Evolutionary conservation across 768 basidiomycete species (phyloP), one percentile per base, ranked within the genome.

Genomic region (Mycena pura): DNA sequence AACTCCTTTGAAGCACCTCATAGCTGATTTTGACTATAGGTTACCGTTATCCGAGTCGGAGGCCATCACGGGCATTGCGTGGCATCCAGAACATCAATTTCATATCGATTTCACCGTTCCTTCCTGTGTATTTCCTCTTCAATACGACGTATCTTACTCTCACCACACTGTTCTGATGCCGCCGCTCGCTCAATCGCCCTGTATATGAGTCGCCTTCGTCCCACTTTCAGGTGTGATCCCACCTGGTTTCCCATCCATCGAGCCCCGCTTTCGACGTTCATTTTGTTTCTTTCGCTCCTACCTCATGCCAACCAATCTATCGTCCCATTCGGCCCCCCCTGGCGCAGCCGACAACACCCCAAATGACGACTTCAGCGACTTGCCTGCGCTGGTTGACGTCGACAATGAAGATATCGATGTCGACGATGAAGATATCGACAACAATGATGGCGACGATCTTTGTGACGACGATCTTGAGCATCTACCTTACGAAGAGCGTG

Each of bases 41-140:
- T 14, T 31, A 13, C 15, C 31, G 25, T 22, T 51, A 9, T 22
- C 49, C 49, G 49, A 27, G 39, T 51, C 49, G 24, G 49, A 51
- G 22, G 28, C 34, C 32, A 36, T 36, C 34, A 24, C 21, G 8
- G 17, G 14, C 21, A 49, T 36, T 36, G 34, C n/a, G 49, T 27
- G 15, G 24, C 24, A 39, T 38, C 49, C 36, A 38, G 6, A 39
- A 51, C 22, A 27, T 28, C 8, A 10, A 27, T 39, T n/a, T 38
- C 49, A 38, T 39, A 39, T 39, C 17, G 24, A 27, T 39, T 10
- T 24, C 7, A 7, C 49, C 24, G 28, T 51, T 27, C 3, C 28
- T 38, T 39, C 36, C 15, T 51, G 36, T 39, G 19, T 39, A 51
- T 51, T 51, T 51, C 49, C 36, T 51, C 49, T 38, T 51, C 36